phyloP scores from a whole-genome alignment of 2,329 filamentous ascomycete species.

The Colletotrichum navitas region DNA sequence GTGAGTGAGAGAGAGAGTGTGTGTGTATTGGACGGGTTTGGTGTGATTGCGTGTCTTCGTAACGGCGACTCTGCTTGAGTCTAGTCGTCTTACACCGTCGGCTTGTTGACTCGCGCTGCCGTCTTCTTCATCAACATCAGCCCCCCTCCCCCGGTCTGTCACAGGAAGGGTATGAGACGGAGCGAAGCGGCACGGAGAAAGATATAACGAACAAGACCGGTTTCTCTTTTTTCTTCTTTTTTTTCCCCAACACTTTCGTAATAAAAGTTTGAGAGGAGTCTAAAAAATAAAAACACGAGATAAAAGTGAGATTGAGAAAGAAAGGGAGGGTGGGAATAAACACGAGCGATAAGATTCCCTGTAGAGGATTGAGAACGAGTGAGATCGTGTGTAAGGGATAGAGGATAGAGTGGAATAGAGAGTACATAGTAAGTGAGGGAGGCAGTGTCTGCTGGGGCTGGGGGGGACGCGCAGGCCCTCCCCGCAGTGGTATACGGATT shows the following conservation, averaged over 20 bases:
- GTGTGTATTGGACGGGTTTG: not conserved
- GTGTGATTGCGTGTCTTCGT: conserved; percentile 1
- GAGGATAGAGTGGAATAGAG: too few relatives aligned
- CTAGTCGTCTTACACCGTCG: conserved; percentile 20
- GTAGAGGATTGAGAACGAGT: not conserved
- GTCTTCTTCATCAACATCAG: not conserved
- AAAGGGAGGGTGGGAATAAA: not conserved
- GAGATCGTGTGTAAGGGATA: too few relatives aligned
- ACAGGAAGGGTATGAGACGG: too few relatives aligned
- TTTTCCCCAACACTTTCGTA: conserved; percentile 11
- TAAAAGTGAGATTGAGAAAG: not conserved
- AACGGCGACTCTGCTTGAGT: not conserved
- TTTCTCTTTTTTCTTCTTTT: not conserved
- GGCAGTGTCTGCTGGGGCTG: not conserved
- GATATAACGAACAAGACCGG: not conserved
- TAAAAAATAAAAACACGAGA: too few relatives aligned
- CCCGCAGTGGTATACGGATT: conserved; percentile 6
- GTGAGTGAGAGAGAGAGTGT: not conserved
- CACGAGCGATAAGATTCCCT: not conserved
- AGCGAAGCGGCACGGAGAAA: not conserved
- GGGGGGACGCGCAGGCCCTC: conserved; percentile 11
- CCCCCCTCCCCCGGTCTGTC: not conserved
- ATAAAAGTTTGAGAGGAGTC: not conserved
- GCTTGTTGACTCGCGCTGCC: not conserved
- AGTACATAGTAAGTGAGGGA: too few relatives aligned